A percentile compares a stretch with the other conserved stretches of the same genome.
These are phyloP conservation scores for Hordeum marinum DNA, from an alignment of 176 grass and related monocot genomes.

Conservation along the genomic window DNA sequence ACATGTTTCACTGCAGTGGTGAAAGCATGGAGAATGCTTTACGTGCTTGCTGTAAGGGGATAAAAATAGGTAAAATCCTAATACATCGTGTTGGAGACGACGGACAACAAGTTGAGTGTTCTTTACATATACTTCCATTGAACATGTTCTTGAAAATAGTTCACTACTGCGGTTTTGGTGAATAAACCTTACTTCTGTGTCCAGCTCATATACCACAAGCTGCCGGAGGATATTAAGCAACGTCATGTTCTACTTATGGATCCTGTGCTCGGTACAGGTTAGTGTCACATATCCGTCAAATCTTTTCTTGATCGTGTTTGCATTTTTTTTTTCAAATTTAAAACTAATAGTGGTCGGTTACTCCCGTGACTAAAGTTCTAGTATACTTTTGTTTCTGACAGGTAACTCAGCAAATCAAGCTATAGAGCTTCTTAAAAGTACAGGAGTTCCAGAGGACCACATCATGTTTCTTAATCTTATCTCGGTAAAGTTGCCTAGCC, in stretches of 20 bases:
- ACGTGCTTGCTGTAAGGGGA: conserved; percentile 78
- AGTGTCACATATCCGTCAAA: background rate
- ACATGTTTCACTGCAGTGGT: conserved; percentile 44
- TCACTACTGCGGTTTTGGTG: background rate
- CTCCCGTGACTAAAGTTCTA: background rate
- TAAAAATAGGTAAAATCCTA: conserved; percentile 90
- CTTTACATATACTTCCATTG: background rate
- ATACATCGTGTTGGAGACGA: conserved; percentile 78
- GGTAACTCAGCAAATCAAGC: conserved; percentile 91
- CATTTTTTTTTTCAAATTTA: background rate
- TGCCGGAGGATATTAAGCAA: conserved; percentile 75
- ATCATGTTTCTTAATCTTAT: conserved; percentile 96
- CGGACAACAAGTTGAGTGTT: conserved; percentile 60
- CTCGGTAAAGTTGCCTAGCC: conserved; percentile 49
- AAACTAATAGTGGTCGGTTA: background rate
- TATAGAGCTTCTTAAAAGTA: conserved; percentile 69
- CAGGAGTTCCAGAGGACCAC: conserved; percentile 71
- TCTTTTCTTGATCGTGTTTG: background rate
- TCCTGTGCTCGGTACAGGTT: conserved; percentile 93
- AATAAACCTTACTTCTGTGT: conserved; percentile 9
- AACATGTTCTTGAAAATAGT: conserved; percentile 2
- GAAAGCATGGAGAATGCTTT: conserved; percentile 92
- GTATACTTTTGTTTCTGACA: conserved; percentile 11
- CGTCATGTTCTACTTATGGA: conserved; percentile 92
- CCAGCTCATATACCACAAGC: conserved; percentile 85